Percentiles rank a stretch among this genome's conserved stretches.
Conservation (phyloP, 352 stramenopile species). For the Phytophthora vignae region DNA sequence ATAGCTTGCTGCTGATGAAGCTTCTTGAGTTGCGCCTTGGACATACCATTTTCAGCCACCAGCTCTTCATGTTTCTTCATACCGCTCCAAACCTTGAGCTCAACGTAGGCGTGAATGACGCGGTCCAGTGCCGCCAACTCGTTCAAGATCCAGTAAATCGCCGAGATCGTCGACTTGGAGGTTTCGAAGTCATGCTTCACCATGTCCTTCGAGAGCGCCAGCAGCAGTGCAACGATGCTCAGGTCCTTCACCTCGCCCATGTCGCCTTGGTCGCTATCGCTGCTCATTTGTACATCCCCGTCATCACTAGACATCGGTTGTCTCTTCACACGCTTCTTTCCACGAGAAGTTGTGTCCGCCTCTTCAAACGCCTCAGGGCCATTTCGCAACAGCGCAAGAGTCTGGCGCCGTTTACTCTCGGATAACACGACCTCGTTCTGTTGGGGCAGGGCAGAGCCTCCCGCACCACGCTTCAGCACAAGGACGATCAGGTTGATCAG, state of each 20-base stretch:
- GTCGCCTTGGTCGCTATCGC: conserved; percentile 73
- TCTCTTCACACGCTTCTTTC: conserved; percentile 78
- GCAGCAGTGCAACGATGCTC: conserved; percentile 71
- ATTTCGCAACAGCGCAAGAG: conserved; percentile 58
- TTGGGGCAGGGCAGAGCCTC: conserved; percentile 12
- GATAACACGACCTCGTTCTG: conserved; percentile 43
- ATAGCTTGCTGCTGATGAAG: conserved; percentile 85
- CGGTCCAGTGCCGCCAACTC: conserved; percentile 63
- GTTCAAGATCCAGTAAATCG: conserved; percentile 85
- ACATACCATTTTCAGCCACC: conserved; percentile 61
- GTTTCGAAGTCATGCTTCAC: conserved; percentile 83
- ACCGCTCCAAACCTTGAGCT: conserved; percentile 69
- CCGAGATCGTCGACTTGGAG: conserved; percentile 79
- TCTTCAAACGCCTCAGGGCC: conserved; percentile 74
- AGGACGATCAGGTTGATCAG: conserved; percentile 73
- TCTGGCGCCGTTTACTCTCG: conserved; percentile 60
- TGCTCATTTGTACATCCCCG: conserved; percentile 72
- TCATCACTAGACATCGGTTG: conserved; percentile 60
- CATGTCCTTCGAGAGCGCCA: conserved; percentile 69
- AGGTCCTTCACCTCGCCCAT: conserved; percentile 61
- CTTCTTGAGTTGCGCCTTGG: conserved; percentile 80
- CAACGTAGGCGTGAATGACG: conserved; percentile 58
- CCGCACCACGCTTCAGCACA: conserved; percentile 54
- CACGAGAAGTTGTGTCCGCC: conserved; percentile 46
- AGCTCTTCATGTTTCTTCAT: conserved; percentile 70